Conservation (phyloP, 202 grass and related monocot species). For the Saccharum hybrid region DNA sequence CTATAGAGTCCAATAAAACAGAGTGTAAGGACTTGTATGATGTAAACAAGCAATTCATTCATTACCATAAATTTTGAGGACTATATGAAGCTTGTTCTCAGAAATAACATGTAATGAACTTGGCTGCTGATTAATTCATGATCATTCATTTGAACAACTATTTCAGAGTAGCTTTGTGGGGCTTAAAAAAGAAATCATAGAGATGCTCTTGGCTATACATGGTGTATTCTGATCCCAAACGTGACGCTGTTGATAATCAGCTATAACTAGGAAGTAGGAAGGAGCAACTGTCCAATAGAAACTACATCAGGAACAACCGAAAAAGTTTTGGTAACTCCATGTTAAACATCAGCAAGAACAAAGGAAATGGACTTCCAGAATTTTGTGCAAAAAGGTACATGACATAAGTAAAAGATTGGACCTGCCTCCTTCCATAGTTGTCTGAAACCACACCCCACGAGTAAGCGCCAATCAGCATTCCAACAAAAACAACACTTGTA, state of each 20-base stretch:
- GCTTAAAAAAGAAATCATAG: not conserved
- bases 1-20: constrained; percentile 58
- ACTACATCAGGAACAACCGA: not conserved
- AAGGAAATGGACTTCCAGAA: constrained; percentile 11
- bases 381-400: constrained; percentile 16
- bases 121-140: constrained; percentile 7
- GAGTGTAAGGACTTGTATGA: constrained; percentile 30
- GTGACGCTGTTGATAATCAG: constrained; percentile 7
- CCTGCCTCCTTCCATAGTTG: constrained; percentile 95
- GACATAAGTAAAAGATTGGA: constrained; percentile 59
- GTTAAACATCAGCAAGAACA: not conserved
- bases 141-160: not conserved
- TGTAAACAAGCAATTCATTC: constrained; percentile 8
- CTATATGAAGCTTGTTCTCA: not conserved
- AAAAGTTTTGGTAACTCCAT: not conserved
- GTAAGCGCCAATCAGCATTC: constrained; percentile 92
- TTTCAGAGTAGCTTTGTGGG: not conserved
- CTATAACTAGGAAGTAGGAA: constrained; percentile 11
- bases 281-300: not conserved
- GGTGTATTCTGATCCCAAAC: not conserved
- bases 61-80: not conserved
- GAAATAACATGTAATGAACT: not conserved
- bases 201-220: not conserved
- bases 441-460: constrained; percentile 90
- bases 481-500: constrained; percentile 91